Conservation (phyloP, 495 filamentous ascomycete species). For the Trichoderma orchidacearum region DNA sequence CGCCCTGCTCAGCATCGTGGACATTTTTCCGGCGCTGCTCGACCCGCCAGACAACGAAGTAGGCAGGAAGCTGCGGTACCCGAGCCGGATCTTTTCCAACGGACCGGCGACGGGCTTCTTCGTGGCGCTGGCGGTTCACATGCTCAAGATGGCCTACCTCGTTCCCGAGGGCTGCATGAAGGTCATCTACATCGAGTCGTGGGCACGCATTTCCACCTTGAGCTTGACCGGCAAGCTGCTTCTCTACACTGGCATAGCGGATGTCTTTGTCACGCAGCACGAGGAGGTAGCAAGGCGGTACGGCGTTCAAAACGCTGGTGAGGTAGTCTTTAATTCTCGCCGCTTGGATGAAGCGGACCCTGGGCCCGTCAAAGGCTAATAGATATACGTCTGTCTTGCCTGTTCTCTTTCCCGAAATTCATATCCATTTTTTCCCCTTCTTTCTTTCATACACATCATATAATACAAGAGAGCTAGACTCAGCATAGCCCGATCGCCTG, state of each 20-base stretch:
- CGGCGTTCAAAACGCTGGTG: slow-evolving; percentile 3
- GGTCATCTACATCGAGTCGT: slow-evolving; percentile 82
- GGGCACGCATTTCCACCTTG: slow-evolving; percentile 66
- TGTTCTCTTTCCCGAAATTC: neutral
- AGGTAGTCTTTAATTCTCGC: slow-evolving; percentile 9
- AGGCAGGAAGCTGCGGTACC: slow-evolving; percentile 24
- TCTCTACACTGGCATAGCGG: slow-evolving; percentile 21
- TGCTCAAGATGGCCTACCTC: slow-evolving; percentile 48
- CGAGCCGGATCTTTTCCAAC: slow-evolving; percentile 62
- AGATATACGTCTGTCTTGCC: neutral
- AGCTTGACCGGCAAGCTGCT: slow-evolving; percentile 73
- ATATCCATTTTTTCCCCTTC: neutral
- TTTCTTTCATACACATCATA: neutral
- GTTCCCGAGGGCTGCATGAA: slow-evolving; percentile 25
- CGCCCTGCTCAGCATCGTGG: slow-evolving; percentile 31
- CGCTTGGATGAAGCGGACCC: slow-evolving; percentile 3
- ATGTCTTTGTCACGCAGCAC: slow-evolving; percentile 30
- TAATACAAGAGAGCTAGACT: neutral
- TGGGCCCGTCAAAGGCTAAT: neutral
- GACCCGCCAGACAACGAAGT: slow-evolving; percentile 11
- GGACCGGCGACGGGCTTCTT: slow-evolving; percentile 81
- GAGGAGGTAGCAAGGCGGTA: slow-evolving; percentile 7
- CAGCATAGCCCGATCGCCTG: neutral
- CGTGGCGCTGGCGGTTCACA: slow-evolving; percentile 51
- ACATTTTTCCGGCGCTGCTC: slow-evolving; percentile 34